Evolutionary conservation across 2,329 filamentous ascomycete genomes (phyloP).

Genomic region (Aureobasidium sp.): DNA sequence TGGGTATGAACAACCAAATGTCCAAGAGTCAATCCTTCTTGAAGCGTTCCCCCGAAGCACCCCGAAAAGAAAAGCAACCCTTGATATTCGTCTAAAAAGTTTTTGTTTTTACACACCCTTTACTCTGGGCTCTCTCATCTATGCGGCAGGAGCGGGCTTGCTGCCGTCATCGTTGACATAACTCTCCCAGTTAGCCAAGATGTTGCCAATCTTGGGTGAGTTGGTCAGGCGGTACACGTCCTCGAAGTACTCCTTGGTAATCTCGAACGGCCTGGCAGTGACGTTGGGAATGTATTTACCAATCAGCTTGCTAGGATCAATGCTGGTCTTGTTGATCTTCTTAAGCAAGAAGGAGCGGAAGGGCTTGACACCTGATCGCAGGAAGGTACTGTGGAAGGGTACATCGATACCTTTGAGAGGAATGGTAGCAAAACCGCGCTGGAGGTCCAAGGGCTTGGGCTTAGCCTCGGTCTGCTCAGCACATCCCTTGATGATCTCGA

Average conservation of each 20-base stretch:
- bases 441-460: constrained; percentile 77
- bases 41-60: constrained; percentile 11
- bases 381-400: constrained; percentile 97
- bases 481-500: constrained; percentile 84
- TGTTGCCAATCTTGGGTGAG: constrained; percentile 64
- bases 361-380: constrained; percentile 96
- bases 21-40: constrained; percentile 8
- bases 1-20: constrained; percentile 11
- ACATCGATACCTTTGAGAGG: constrained; percentile 96
- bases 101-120: constrained; percentile 8
- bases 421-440: constrained; percentile 95
- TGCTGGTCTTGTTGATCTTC: constrained; percentile 99
- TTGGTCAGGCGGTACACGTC: constrained; percentile 95
- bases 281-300: constrained; percentile 99
- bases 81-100: constrained; percentile 12
- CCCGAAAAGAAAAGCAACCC: constrained; percentile 3
- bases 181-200: constrained; percentile 67
- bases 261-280: constrained; percentile 87
- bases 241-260: constrained; percentile 99
- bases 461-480: constrained; percentile 83
- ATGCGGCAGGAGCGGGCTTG: constrained; percentile 11
- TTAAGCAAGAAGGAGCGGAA: constrained; percentile 98
- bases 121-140: not conserved
- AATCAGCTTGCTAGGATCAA: constrained; percentile 91
- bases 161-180: constrained; percentile 36